Conservation (phyloP, 2,329 filamentous ascomycete genomes). For the Westerdykella aurantiaca region DNA sequence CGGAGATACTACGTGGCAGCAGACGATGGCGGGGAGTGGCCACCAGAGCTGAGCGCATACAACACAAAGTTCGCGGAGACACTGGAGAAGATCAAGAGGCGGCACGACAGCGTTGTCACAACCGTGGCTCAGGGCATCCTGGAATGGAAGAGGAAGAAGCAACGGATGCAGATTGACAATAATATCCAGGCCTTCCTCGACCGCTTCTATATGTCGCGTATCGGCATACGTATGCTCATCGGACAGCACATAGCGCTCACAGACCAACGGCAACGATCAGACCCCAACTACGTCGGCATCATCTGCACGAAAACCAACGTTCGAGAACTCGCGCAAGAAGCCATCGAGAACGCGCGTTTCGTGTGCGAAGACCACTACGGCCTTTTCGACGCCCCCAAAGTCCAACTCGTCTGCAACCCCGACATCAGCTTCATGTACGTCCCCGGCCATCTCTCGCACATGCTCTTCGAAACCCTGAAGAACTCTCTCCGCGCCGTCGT, state of each 20-base stretch:
- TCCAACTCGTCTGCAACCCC: slow-evolving; percentile 92
- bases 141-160: slow-evolving; percentile 93
- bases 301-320: slow-evolving; percentile 99
- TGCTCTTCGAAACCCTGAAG: slow-evolving; percentile 99
- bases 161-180: slow-evolving; percentile 96
- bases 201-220: slow-evolving; percentile 99
- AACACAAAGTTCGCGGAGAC: slow-evolving; percentile 86
- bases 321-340: slow-evolving; percentile 87
- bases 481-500: slow-evolving; percentile 96
- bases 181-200: slow-evolving; percentile 97
- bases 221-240: slow-evolving; percentile 98
- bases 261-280: slow-evolving; percentile 81
- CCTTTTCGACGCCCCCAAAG: slow-evolving; percentile 90
- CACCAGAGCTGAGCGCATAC: slow-evolving; percentile 87
- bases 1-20: slow-evolving; percentile 87
- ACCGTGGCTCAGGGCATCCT: slow-evolving; percentile 97
- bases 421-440: slow-evolving; percentile 99
- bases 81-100: slow-evolving; percentile 86
- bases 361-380: slow-evolving; percentile 99
- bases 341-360: slow-evolving; percentile 97
- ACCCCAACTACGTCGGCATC: slow-evolving; percentile 94
- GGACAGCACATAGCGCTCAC: slow-evolving; percentile 97
- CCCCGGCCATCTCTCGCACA: slow-evolving; percentile 95
- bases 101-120: slow-evolving; percentile 95
- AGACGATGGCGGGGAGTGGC: slow-evolving; percentile 85